Evolutionary conservation across 345 rosid genomes (phyloP).

Genomic region (Psidium guajava): DNA sequence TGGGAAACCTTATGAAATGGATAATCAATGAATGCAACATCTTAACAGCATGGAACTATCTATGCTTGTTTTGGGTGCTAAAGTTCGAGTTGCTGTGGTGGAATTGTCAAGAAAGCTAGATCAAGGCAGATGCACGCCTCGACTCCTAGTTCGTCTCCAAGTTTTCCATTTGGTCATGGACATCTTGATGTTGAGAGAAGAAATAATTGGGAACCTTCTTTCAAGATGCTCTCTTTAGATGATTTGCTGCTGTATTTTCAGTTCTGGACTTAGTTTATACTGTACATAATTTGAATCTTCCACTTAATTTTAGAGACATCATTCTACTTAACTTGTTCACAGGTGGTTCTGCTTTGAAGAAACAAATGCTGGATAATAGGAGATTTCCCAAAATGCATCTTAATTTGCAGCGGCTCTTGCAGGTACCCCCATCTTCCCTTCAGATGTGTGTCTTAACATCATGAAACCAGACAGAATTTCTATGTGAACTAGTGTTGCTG

Average conservation of each 20-base stretch:
- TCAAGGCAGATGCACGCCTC: background rate
- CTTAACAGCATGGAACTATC: background rate
- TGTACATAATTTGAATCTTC: background rate
- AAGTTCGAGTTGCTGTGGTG: background rate
- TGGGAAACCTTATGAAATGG: background rate
- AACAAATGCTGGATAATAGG: constrained; percentile 85
- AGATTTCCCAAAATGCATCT: constrained; percentile 93
- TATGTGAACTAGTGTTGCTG: background rate
- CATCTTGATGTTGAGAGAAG: background rate
- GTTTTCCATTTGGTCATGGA: background rate
- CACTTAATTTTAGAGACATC: background rate
- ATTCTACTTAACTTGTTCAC: constrained; percentile 2
- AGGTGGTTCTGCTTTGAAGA: constrained; percentile 87
- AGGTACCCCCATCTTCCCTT: constrained; percentile 27
- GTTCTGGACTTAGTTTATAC: background rate
- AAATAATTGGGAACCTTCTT: background rate
- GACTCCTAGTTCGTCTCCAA: background rate
- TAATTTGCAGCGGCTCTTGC: constrained; percentile 83
- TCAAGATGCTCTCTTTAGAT: background rate
- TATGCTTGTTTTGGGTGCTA: background rate
- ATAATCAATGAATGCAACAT: background rate
- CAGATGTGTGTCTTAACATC: background rate
- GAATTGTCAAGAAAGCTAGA: background rate
- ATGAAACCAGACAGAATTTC: background rate
- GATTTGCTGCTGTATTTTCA: background rate